Conservation (phyloP, 352 stramenopile species). For the Blastocystis sp. region DNA sequence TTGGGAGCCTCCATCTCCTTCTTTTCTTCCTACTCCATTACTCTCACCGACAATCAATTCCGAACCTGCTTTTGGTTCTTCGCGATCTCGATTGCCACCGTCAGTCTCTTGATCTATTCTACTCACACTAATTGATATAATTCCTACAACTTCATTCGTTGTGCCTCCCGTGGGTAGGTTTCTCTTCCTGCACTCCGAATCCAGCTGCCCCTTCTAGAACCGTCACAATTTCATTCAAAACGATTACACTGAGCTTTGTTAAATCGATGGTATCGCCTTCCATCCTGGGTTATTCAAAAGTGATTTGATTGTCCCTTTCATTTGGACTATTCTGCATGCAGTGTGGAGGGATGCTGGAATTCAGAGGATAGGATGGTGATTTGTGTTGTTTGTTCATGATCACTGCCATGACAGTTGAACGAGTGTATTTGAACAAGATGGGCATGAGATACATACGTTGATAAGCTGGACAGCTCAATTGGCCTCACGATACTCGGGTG, state of each 20-base stretch:
- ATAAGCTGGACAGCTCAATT: no score
- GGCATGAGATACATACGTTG: no score
- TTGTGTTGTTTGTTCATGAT: no score
- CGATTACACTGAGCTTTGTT: neutral
- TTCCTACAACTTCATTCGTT: constrained; percentile 16
- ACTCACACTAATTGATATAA: neutral
- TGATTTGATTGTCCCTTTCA: no score
- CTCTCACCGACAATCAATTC: neutral
- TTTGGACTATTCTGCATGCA: no score
- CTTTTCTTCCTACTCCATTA: constrained; percentile 16
- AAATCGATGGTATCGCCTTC: neutral
- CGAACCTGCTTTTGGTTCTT: constrained; percentile 19
- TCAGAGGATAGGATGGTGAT: no score
- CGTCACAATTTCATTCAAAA: neutral
- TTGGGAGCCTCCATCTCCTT: neutral
- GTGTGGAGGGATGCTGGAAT: no score
- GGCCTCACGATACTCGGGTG: neutral
- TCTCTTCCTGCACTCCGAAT: constrained; percentile 22
- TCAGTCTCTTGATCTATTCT: constrained; percentile 16
- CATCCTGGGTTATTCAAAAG: neutral
- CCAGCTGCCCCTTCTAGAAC: constrained; percentile 17
- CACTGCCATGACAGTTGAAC: no score
- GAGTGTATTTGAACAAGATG: no score
- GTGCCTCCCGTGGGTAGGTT: constrained; percentile 20
- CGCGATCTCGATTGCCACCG: constrained; percentile 9